phyloP scores from a whole-genome alignment of 225 moss, liverwort and hornwort genomes.

The Bryum argenteum region DNA sequence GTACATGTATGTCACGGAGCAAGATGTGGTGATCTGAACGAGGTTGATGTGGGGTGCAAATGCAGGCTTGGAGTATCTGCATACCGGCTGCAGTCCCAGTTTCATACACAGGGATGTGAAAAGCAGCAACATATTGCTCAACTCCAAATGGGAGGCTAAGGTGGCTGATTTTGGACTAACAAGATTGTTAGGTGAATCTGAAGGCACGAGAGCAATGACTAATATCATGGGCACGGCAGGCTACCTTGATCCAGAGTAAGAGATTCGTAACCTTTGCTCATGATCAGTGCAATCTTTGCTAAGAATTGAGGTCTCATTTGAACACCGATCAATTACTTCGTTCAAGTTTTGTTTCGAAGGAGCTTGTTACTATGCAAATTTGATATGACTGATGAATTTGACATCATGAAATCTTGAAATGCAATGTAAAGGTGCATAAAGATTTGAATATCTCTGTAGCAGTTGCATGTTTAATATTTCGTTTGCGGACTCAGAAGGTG shows the following conservation, averaged over 20 bases:
- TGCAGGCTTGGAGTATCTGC: conserved; percentile 65
- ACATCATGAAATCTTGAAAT: no score
- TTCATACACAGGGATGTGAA: conserved; percentile 70
- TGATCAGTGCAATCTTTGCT: no score
- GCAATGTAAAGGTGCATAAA: not conserved
- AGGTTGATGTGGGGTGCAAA: not conserved
- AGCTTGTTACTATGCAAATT: not conserved
- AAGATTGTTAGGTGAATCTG: conserved; percentile 34
- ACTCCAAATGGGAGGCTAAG: conserved; percentile 37
- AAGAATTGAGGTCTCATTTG: no score
- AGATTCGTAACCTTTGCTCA: no score
- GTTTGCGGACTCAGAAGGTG: not conserved
- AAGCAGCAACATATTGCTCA: conserved; percentile 63
- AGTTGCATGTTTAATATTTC: not conserved
- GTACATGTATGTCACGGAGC: not conserved
- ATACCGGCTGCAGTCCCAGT: conserved; percentile 49
- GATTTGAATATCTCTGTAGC: not conserved
- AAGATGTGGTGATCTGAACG: not conserved
- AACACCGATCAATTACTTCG: no score
- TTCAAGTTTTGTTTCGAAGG: not conserved
- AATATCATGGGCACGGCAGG: conserved; percentile 25
- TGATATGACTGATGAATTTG: not conserved
- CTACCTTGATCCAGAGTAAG: conserved; percentile 34
- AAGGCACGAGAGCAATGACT: not conserved
- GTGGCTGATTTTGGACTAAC: conserved; percentile 65